Conservation (phyloP, 2,329 filamentous ascomycete species). For the Penicillium paneum region DNA sequence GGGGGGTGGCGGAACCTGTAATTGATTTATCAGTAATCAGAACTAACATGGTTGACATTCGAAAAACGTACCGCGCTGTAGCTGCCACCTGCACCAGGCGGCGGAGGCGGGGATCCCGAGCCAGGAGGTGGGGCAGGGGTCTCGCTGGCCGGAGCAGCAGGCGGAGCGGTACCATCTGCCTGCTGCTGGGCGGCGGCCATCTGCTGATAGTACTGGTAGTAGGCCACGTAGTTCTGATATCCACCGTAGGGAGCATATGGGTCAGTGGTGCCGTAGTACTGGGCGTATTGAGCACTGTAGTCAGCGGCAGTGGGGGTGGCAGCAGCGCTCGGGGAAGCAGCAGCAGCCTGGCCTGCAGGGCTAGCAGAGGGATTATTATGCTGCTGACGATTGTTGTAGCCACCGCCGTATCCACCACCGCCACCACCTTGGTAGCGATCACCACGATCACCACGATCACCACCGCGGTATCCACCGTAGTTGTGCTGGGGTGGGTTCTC, state of each 20-base stretch:
- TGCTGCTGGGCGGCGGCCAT: constrained; percentile 48
- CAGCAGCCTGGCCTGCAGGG: constrained; percentile 43
- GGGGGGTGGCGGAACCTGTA: constrained; percentile 51
- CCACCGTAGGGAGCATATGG: constrained; percentile 91
- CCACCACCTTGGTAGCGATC: constrained; percentile 11
- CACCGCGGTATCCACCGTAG: constrained; percentile 51
- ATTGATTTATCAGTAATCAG: neutral
- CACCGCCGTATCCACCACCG: constrained; percentile 34
- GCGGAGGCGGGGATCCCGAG: constrained; percentile 58
- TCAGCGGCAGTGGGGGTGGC: constrained; percentile 51
- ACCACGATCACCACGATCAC: constrained; percentile 25
- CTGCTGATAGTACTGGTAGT: constrained; percentile 70
- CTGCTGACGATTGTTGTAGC: constrained; percentile 37
- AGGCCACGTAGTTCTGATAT: constrained; percentile 67
- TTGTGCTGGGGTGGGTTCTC: constrained; percentile 66
- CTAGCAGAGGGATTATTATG: constrained; percentile 38
- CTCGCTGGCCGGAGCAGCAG: constrained; percentile 55
- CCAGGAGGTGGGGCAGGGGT: constrained; percentile 62
- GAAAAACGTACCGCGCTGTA: constrained; percentile 61
- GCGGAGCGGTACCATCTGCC: constrained; percentile 51
- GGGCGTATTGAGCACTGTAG: constrained; percentile 77
- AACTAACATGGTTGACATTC: neutral
- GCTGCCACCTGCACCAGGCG: constrained; percentile 33
- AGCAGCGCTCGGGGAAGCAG: constrained; percentile 22
- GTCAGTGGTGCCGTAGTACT: constrained; percentile 74